Conservation (phyloP, 768 basidiomycete species). For the Podaxis sp. region DNA sequence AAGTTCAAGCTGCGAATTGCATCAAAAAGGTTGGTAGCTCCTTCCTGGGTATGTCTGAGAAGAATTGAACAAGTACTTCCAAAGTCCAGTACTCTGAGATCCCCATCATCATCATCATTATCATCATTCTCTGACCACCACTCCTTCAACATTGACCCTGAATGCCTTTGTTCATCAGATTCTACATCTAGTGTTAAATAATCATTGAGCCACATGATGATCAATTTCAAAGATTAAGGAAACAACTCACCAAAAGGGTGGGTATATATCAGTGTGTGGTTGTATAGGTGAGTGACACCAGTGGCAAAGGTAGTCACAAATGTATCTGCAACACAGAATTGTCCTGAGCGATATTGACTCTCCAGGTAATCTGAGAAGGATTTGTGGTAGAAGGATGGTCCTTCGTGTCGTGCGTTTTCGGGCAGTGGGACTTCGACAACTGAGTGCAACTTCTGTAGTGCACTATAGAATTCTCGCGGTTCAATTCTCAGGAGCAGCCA, state of each 20-base stretch:
- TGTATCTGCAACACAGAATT: not conserved
- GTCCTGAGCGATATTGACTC: not conserved
- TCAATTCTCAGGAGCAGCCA: not conserved
- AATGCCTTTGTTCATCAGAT: not conserved
- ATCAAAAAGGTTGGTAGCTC: not conserved
- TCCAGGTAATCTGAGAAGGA: not conserved
- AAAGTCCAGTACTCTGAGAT: not conserved
- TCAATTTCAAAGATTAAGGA: not conserved
- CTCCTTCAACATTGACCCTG: not conserved
- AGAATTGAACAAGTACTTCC: not conserved
- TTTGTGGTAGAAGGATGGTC: not conserved
- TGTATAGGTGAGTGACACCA: not conserved
- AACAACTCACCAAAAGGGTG: not conserved
- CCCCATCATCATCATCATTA: not conserved
- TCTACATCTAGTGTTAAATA: not conserved
- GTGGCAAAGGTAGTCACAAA: not conserved
- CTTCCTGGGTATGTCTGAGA: not conserved
- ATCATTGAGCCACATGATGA: not conserved
- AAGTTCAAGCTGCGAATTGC: not conserved
- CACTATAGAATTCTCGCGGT: not conserved
- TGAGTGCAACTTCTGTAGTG: not conserved
- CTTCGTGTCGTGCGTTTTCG: not conserved
- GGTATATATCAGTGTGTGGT: not conserved
- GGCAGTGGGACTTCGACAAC: not conserved
- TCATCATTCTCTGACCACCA: not conserved